These are phyloP conservation scores for Blepharisma undulans DNA, from an alignment of 169 alveolate genomes.

Conservation along the genomic window DNA sequence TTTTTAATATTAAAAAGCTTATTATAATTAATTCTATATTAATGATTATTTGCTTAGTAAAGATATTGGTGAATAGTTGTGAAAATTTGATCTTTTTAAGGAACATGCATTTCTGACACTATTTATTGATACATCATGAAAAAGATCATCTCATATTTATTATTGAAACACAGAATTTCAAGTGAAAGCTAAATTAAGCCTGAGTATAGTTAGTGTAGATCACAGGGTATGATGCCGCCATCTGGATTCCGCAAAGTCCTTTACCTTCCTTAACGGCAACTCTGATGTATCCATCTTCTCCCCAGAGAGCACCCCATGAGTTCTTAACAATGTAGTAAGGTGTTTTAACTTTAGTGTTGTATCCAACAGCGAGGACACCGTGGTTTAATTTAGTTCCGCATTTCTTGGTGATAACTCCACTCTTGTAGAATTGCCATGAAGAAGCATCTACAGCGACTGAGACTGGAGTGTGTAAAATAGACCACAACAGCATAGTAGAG, in stretches of 20 bases:
- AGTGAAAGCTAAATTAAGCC: not conserved
- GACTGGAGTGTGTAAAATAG: conserved; percentile 74
- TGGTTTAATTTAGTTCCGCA: conserved; percentile 83
- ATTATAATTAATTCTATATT: no score
- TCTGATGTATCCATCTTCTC: conserved; percentile 70
- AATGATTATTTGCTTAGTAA: no score
- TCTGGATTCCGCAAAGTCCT: conserved; percentile 39
- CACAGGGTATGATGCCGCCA: conserved; percentile 24
- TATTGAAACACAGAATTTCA: not conserved
- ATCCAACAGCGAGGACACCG: conserved; percentile 81
- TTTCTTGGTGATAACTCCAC: conserved; percentile 72
- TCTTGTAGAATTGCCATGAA: conserved; percentile 87
- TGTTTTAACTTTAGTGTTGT: conserved; percentile 8
- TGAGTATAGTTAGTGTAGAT: not conserved
- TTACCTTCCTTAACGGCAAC: conserved; percentile 32
- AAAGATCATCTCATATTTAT: no score
- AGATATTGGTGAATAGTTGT: no score
- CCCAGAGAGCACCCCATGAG: conserved; percentile 79
- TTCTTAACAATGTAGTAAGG: conserved; percentile 61
- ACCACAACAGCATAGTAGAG: conserved; percentile 47
- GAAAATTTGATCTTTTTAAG: no score
- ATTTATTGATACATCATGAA: no score
- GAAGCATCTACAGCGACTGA: conserved; percentile 94
- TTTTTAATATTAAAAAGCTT: no score
- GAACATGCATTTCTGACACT: no score